Evolutionary conservation across 805 yeast species (phyloP).

Genomic region (Jamesozyma gamospora): DNA sequence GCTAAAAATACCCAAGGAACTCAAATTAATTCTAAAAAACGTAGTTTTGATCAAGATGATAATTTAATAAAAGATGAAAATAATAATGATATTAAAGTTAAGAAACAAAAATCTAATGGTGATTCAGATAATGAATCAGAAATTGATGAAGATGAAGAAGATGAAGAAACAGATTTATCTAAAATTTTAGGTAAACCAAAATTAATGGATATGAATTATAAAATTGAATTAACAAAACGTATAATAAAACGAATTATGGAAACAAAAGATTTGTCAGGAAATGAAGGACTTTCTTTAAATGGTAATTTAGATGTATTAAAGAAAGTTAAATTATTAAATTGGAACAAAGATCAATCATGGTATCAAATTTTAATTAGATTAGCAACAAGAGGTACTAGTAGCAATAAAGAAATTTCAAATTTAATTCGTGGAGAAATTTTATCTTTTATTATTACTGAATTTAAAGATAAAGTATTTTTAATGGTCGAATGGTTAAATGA

Average conservation of each 20-base stretch:
- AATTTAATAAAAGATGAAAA: conserved; percentile 2
- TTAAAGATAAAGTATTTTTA: conserved; percentile 60
- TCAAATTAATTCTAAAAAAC: neutral
- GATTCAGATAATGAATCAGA: conserved; percentile 10
- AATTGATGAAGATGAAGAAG: conserved; percentile 23
- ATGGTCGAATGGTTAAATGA: conserved; percentile 91
- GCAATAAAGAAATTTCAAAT: conserved; percentile 40
- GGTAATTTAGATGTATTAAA: conserved; percentile 9
- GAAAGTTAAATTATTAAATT: conserved; percentile 32
- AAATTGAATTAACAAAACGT: conserved; percentile 41
- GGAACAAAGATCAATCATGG: conserved; percentile 69
- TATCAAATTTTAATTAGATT: conserved; percentile 60
- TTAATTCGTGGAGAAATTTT: conserved; percentile 61
- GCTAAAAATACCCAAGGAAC: conserved; percentile 13
- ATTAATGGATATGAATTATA: conserved; percentile 41
- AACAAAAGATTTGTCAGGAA: conserved; percentile 1
- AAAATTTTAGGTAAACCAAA: conserved; percentile 32
- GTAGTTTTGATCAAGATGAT: conserved; percentile 3
- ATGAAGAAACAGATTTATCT: conserved; percentile 19
- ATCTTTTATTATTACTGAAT: conserved; percentile 61
- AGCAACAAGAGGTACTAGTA: conserved; percentile 67
- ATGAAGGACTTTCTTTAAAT: neutral
- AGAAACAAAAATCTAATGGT: conserved; percentile 2
- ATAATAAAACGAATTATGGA: conserved; percentile 8
- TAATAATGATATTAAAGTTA: conserved; percentile 7